These are phyloP conservation scores for Casuarina cunninghamiana DNA, from an alignment of 306 rosid genomes.

Conservation along the genomic window DNA sequence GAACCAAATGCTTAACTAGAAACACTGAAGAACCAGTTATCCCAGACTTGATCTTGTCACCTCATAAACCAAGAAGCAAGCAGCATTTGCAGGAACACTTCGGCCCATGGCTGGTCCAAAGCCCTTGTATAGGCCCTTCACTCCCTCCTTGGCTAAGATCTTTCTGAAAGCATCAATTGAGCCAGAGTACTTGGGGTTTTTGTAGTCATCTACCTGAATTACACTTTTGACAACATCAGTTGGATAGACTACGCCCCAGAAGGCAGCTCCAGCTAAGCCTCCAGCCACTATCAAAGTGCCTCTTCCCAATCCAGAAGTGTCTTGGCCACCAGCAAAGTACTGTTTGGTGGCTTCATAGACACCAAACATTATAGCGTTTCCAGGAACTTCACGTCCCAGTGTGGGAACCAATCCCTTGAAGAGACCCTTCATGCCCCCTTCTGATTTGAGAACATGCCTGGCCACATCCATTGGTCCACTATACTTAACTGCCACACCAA, in stretches of 20 bases:
- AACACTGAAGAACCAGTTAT: constrained; percentile 28
- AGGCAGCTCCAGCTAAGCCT: constrained; percentile 89
- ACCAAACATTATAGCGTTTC: constrained; percentile 95
- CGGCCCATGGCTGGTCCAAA: constrained; percentile 94
- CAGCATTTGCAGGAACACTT: constrained; percentile 94
- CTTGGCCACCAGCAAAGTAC: constrained; percentile 73
- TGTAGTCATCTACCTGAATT: constrained; percentile 83
- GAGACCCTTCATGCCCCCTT: constrained; percentile 85
- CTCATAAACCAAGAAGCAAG: constrained; percentile 96
- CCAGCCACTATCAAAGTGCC: constrained; percentile 83
- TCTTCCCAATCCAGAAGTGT: constrained; percentile 75
- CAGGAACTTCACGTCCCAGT: constrained; percentile 89
- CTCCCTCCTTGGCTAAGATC: constrained; percentile 69
- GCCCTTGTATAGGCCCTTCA: constrained; percentile 86
- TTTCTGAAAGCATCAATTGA: constrained; percentile 75
- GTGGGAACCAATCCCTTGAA: constrained; percentile 91
- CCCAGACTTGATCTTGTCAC: constrained; percentile 80
- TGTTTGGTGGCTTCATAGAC: constrained; percentile 79
- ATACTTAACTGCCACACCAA: constrained; percentile 60
- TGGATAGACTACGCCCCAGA: constrained; percentile 79
- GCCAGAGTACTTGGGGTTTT: constrained; percentile 79
- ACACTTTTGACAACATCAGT: constrained; percentile 95
- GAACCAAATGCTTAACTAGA: constrained; percentile 16
- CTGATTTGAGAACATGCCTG: constrained; percentile 72
- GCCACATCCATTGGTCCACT: constrained; percentile 98